These are phyloP conservation scores for Collybiopsis luxurians DNA, from an alignment of 768 basidiomycete genomes.

Conservation along the genomic window DNA sequence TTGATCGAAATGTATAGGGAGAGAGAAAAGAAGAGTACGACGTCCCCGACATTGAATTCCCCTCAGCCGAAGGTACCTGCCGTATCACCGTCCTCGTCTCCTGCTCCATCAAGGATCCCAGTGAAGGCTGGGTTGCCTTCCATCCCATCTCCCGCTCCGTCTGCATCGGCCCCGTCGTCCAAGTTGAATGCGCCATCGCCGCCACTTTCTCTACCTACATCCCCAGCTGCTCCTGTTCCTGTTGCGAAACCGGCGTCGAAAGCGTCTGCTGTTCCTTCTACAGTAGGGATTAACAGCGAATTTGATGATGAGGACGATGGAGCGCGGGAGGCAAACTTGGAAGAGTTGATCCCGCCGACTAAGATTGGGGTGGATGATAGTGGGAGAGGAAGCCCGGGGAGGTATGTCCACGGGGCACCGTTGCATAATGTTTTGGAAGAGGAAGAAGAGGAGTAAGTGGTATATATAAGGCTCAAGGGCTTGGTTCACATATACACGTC, in stretches of 20 bases:
- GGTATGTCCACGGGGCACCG: conserved; percentile 83
- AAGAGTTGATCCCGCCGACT: conserved; percentile 13
- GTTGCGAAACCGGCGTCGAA: background rate
- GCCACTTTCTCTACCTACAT: conserved; percentile 17
- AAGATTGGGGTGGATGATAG: conserved; percentile 40
- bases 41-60: conserved; percentile 28
- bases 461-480: background rate
- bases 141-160: conserved; percentile 17
- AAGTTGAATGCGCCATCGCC: conserved; percentile 3
- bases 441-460: conserved; percentile 38
- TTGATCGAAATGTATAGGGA: conserved; percentile 88
- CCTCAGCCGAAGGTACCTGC: conserved; percentile 4
- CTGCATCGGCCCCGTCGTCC: conserved; percentile 19
- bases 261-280: background rate
- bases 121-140: conserved; percentile 23
- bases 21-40: conserved; percentile 46
- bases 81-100: conserved; percentile 17
- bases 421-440: conserved; percentile 86
- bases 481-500: background rate
- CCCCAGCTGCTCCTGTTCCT: conserved; percentile 1
- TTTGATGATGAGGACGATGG: background rate
- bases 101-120: conserved; percentile 39
- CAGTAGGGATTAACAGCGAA: background rate
- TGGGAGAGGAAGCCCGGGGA: conserved; percentile 60
- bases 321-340: background rate